Conservation (phyloP, 371 early-diverging fungal genomes). For the Encephalitozoon intestinalis region DNA sequence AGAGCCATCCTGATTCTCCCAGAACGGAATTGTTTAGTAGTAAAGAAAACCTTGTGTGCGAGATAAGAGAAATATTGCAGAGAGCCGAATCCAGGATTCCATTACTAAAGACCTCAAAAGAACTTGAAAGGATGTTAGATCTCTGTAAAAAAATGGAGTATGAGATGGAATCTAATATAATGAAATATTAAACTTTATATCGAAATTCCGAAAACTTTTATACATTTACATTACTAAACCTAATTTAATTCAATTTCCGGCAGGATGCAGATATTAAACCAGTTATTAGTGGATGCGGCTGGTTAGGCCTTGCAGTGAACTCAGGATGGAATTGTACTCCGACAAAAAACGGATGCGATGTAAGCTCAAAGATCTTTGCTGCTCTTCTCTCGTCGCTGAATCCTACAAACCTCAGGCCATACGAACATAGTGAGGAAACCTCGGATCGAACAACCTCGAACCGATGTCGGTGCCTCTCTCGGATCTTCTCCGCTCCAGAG, state of each 20-base stretch:
- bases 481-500: slow-evolving; percentile 66
- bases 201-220: not conserved
- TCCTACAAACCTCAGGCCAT: slow-evolving; percentile 81
- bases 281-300: slow-evolving; percentile 79
- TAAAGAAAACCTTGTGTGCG: not conserved
- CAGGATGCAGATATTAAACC: slow-evolving; percentile 78
- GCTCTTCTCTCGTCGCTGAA: slow-evolving; percentile 79
- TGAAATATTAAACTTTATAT: not conserved
- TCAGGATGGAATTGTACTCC: slow-evolving; percentile 98
- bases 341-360: slow-evolving; percentile 80
- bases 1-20: not conserved
- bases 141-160: not conserved
- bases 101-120: not conserved
- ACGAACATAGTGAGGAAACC: slow-evolving; percentile 68
- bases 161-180: not conserved
- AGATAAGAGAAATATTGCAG: not conserved
- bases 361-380: slow-evolving; percentile 85
- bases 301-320: slow-evolving; percentile 81
- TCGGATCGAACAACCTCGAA: slow-evolving; percentile 88
- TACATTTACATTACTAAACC: not conserved
- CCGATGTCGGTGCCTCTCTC: slow-evolving; percentile 93
- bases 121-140: not conserved
- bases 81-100: not conserved
- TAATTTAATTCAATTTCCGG: not conserved
- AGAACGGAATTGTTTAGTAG: not conserved